Evolutionary conservation across 139 green algal species (phyloP).

Genomic region (Micractinium sp.): DNA sequence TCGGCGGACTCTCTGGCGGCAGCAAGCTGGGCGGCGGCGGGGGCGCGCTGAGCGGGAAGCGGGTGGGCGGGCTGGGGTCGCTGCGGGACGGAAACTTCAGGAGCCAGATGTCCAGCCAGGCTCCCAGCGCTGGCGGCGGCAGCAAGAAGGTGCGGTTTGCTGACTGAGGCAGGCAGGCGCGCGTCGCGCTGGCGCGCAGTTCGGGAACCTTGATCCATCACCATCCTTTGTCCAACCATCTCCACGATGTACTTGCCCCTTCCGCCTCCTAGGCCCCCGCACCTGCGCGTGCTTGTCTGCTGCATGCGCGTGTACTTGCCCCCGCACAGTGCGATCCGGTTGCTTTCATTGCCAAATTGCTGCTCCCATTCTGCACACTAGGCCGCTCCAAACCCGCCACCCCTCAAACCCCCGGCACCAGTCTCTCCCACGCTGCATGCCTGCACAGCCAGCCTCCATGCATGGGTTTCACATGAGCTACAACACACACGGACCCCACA

Average conservation of each 20-base stretch:
- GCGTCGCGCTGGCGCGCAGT: neutral
- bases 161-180: neutral
- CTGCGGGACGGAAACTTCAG: constrained; percentile 2
- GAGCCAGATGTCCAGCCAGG: neutral
- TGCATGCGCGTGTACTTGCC: no score
- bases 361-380: no score
- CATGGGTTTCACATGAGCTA: no score
- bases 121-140: neutral
- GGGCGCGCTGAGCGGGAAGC: neutral
- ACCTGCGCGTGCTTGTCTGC: neutral
- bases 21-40: neutral
- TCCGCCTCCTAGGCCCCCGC: neutral
- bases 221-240: no score
- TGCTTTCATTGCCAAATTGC: no score
- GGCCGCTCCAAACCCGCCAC: no score
- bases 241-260: neutral
- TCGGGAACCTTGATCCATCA: neutral
- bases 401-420: no score
- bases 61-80: constrained; percentile 6
- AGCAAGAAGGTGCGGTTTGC: constrained; percentile 30
- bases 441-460: no score
- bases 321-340: no score
- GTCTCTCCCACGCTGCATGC: no score
- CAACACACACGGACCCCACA: no score
- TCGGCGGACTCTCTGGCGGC: neutral